Conservation (phyloP, 495 filamentous ascomycete species). For the Daldinia caldariorum region DNA sequence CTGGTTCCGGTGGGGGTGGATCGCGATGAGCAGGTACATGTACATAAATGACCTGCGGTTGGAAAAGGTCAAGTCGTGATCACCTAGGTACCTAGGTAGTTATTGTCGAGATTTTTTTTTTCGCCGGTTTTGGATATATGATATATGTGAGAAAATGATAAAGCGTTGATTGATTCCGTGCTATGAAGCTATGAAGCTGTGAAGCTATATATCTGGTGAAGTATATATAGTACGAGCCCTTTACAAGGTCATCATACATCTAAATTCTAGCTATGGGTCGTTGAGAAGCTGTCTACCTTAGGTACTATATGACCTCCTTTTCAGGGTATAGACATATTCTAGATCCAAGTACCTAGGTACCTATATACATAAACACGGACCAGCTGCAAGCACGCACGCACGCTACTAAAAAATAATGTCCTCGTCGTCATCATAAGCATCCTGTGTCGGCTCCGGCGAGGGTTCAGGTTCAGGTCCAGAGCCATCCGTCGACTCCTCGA, state of each 20-base stretch:
- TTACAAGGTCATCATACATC: background rate
- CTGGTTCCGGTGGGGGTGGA: conserved; percentile 99
- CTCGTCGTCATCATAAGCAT: conserved; percentile 17
- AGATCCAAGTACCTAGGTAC: conserved; percentile 2
- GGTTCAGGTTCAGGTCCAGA: background rate
- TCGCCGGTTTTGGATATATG: background rate
- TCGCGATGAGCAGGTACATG: conserved; percentile 91
- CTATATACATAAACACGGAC: conserved; percentile 4
- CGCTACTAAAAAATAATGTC: conserved; percentile 17
- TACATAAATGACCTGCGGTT: conserved; percentile 86
- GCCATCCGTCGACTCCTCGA: background rate
- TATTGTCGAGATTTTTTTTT: no score
- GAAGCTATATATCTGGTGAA: background rate
- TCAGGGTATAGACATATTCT: background rate
- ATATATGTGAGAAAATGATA: background rate
- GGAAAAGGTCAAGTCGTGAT: conserved; percentile 56
- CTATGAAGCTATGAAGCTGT: no score
- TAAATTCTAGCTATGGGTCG: background rate
- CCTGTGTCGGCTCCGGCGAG: background rate
- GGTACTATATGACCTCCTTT: background rate
- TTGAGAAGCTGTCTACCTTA: background rate
- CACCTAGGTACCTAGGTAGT: no score
- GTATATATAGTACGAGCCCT: background rate
- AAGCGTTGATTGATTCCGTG: background rate
- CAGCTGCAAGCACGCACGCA: no score